Evolutionary conservation across 148 eudicot genomes (phyloP).

Genomic region (Cornus florida): DNA sequence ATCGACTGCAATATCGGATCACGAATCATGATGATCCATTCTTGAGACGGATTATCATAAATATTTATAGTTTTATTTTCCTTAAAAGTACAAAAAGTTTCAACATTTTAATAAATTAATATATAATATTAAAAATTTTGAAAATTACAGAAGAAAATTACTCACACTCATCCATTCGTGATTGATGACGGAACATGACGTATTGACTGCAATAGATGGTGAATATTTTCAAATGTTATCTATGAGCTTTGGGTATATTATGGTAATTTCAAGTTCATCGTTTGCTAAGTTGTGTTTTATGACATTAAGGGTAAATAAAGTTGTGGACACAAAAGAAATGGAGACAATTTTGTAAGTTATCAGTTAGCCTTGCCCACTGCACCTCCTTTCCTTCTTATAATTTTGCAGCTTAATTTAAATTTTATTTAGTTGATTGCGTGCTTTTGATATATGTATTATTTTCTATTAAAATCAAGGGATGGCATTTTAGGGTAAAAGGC

Average conservation of each 20-base stretch:
- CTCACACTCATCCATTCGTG: constrained; percentile 26
- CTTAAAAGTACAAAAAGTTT: too few relatives aligned
- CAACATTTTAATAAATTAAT: too few relatives aligned
- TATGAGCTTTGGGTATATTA: constrained; percentile 4
- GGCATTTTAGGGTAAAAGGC: constrained; percentile 84
- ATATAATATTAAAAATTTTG: too few relatives aligned
- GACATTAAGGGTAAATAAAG: constrained; percentile 59
- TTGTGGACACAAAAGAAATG: constrained; percentile 62
- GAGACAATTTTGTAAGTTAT: constrained; percentile 53
- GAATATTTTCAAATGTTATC: constrained; percentile 9
- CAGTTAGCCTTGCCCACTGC: background rate
- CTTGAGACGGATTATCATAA: too few relatives aligned
- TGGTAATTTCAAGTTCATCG: constrained; percentile 23
- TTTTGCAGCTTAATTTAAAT: constrained; percentile 1
- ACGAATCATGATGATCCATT: too few relatives aligned
- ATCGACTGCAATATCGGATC: too few relatives aligned
- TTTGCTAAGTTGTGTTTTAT: background rate
- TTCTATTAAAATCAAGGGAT: constrained; percentile 41
- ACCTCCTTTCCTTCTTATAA: background rate
- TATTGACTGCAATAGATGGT: constrained; percentile 86
- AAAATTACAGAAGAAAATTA: too few relatives aligned
- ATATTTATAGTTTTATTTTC: too few relatives aligned
- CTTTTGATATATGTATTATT: background rate
- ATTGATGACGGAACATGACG: constrained; percentile 91
- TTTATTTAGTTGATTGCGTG: constrained; percentile 5